Evolutionary conservation across 352 stramenopile species (phyloP).

Genomic region (Pythium plurisporium): DNA sequence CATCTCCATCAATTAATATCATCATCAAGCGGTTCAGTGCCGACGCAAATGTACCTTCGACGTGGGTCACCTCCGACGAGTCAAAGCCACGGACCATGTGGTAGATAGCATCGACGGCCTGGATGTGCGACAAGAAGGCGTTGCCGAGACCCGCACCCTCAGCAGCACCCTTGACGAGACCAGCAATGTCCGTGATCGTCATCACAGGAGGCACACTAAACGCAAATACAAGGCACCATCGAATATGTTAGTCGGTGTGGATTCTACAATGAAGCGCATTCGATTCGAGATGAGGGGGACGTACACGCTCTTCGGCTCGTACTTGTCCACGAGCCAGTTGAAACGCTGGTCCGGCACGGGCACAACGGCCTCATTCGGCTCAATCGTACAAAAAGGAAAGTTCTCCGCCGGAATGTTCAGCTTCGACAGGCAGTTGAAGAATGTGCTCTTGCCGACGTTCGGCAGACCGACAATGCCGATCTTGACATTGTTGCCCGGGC

Average conservation of each 20-base stretch:
- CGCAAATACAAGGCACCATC: neutral
- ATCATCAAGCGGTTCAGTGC: neutral
- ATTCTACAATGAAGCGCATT: too few relatives aligned
- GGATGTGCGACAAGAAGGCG: constrained; percentile 99
- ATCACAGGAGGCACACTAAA: constrained; percentile 93
- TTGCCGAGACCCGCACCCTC: constrained; percentile 99
- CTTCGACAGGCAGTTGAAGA: constrained; percentile 99
- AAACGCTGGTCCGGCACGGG: constrained; percentile 98
- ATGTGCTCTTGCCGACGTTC: constrained; percentile 99
- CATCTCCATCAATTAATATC: neutral
- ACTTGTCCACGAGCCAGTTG: constrained; percentile 95
- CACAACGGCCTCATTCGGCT: constrained; percentile 98
- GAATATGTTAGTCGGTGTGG: neutral
- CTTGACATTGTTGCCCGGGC: constrained; percentile 93
- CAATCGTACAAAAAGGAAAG: constrained; percentile 98
- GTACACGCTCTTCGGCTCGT: constrained; percentile 21
- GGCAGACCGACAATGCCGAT: constrained; percentile 99
- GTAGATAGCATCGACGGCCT: constrained; percentile 98
- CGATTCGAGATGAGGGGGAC: too few relatives aligned
- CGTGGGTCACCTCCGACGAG: constrained; percentile 97
- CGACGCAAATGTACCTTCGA: constrained; percentile 74
- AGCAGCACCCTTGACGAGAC: constrained; percentile 95
- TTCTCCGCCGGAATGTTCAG: constrained; percentile 90
- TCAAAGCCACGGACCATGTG: constrained; percentile 98
- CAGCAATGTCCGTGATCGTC: constrained; percentile 99